phyloP scores from a whole-genome alignment of 768 basidiomycete genomes.

The Mycena capillaripes region DNA sequence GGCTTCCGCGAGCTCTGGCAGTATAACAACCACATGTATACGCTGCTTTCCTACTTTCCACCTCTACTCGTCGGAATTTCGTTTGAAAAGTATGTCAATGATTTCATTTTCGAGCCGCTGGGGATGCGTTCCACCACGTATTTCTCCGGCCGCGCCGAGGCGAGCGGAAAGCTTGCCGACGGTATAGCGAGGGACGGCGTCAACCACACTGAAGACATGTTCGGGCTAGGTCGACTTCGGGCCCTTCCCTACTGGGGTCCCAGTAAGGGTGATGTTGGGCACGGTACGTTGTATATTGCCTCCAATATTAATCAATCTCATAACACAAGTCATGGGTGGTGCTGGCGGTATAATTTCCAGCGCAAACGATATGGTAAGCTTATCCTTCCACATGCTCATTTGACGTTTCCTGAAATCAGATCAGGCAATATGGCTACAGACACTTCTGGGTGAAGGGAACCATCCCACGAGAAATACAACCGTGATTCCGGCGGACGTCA shows the following conservation, averaged over 20 bases:
- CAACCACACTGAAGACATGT: slow-evolving; percentile 5
- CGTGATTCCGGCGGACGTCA: slow-evolving; percentile 35
- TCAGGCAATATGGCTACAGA: slow-evolving; percentile 40
- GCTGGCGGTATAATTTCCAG: slow-evolving; percentile 41
- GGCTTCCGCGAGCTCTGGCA: slow-evolving; percentile 43
- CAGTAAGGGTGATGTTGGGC: not conserved
- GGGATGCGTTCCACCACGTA: slow-evolving; percentile 35
- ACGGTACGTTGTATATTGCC: not conserved
- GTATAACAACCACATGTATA: slow-evolving; percentile 45
- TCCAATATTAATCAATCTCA: not conserved
- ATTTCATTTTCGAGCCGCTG: slow-evolving; percentile 31
- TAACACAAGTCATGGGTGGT: not conserved
- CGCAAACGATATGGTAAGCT: slow-evolving; percentile 37
- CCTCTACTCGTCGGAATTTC: slow-evolving; percentile 18
- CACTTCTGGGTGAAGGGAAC: slow-evolving; percentile 23
- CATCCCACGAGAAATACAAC: slow-evolving; percentile 30
- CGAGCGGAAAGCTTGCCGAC: slow-evolving; percentile 15
- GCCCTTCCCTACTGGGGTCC: slow-evolving; percentile 11
- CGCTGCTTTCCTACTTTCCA: slow-evolving; percentile 40
- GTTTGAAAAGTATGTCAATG: slow-evolving; percentile 31
- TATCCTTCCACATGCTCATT: not conserved
- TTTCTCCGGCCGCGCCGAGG: not conserved
- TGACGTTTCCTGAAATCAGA: not conserved
- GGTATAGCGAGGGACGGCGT: slow-evolving; percentile 8
- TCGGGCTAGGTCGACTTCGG: not conserved